These are phyloP conservation scores for Paxillus rubicundulus DNA, from an alignment of 768 basidiomycete species.

Conservation along the genomic window DNA sequence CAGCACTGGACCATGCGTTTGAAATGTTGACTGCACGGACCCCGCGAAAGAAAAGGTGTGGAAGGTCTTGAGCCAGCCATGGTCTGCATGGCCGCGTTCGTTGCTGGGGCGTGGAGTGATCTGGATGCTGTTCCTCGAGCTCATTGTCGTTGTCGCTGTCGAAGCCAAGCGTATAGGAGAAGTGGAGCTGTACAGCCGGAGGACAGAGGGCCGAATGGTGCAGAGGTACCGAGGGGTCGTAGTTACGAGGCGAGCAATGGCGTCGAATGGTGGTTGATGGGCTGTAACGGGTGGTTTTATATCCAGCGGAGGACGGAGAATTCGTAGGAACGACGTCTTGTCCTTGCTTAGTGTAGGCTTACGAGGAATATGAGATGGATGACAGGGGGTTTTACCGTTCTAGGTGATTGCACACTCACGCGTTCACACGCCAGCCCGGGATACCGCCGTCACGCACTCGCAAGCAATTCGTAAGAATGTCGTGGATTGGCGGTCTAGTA, in stretches of 20 bases:
- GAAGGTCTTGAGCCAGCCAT: slow-evolving; percentile 86
- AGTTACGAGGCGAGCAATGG: slow-evolving; percentile 4
- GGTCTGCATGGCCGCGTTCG: slow-evolving; percentile 71
- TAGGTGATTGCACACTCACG: slow-evolving; percentile 21
- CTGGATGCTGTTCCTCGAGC: slow-evolving; percentile 21
- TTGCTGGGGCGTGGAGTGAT: slow-evolving; percentile 56
- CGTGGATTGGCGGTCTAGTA: background rate
- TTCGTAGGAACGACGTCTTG: background rate
- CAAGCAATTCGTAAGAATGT: background rate
- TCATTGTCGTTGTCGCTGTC: slow-evolving; percentile 13
- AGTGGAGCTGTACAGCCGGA: background rate
- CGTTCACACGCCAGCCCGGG: slow-evolving; percentile 11
- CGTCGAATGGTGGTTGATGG: background rate
- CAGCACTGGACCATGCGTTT: slow-evolving; percentile 14
- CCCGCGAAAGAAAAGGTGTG: slow-evolving; percentile 78
- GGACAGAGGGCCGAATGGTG: background rate
- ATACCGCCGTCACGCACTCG: background rate
- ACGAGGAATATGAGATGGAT: slow-evolving; percentile 12
- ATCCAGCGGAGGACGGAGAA: slow-evolving; percentile 1
- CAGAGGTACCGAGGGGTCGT: background rate
- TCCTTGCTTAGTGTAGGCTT: slow-evolving; percentile 4
- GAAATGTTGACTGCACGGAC: slow-evolving; percentile 38
- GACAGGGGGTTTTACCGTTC: slow-evolving; percentile 22
- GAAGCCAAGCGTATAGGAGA: background rate
- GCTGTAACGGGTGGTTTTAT: slow-evolving; percentile 13